Evolutionary conservation across 169 alveolate genomes (phyloP).

Genomic region (Nephromyces sp.): DNA sequence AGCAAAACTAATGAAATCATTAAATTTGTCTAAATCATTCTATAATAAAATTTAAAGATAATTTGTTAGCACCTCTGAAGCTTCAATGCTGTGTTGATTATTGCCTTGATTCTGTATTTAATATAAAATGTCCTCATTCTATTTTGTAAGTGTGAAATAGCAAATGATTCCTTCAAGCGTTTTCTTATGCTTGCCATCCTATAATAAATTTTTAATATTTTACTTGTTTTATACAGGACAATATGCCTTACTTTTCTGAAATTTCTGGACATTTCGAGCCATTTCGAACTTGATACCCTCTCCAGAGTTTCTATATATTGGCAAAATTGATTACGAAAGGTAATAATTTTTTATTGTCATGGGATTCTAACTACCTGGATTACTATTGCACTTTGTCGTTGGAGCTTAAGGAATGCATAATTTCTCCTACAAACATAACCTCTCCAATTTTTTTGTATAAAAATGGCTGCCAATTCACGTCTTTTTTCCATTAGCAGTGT

Average conservation of each 20-base stretch:
- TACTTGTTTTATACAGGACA: not conserved
- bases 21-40: not conserved
- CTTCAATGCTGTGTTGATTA: not conserved
- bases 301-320: conserved; percentile 42
- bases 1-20: conserved; percentile 6
- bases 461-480: not conserved
- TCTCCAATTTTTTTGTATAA: not conserved
- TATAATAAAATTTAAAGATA: too few relatives aligned
- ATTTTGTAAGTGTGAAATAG: not conserved
- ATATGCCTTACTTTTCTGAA: not conserved
- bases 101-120: not conserved
- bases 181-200: not conserved
- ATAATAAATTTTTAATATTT: not conserved
- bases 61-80: not conserved
- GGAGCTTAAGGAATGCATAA: not conserved
- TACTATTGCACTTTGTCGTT: not conserved
- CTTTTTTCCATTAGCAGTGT: not conserved
- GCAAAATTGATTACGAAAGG: not conserved
- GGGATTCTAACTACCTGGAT: not conserved
- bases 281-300: conserved; percentile 36
- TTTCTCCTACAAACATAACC: not conserved
- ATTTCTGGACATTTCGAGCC: conserved; percentile 7
- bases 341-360: not conserved
- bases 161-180: not conserved
- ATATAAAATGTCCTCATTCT: not conserved